These are phyloP conservation scores for Suillus hirtellus DNA, from an alignment of 768 basidiomycete genomes.

Conservation along the genomic window DNA sequence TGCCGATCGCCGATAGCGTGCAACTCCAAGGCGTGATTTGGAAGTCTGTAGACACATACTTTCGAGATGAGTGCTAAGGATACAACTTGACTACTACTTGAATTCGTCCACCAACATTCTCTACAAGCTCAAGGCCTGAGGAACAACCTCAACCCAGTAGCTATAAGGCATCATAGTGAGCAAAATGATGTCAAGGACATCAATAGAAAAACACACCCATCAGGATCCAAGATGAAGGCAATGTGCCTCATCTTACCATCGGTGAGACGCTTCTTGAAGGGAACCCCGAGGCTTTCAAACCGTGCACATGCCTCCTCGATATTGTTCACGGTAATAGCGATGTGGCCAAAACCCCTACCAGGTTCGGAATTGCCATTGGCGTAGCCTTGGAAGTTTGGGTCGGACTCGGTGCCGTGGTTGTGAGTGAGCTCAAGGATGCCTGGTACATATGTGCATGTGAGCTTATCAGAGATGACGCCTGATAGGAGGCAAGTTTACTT, in stretches of 20 bases:
- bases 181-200: background rate
- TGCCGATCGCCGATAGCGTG: background rate
- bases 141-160: slow-evolving; percentile 64
- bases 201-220: slow-evolving; percentile 50
- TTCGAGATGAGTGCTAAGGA: background rate
- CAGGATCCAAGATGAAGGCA: slow-evolving; percentile 84
- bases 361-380: slow-evolving; percentile 84
- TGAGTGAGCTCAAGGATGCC: slow-evolving; percentile 83
- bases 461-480: background rate
- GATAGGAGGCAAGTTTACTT: slow-evolving; percentile 32
- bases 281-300: slow-evolving; percentile 77
- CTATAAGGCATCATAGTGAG: slow-evolving; percentile 28
- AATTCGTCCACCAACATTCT: background rate
- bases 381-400: slow-evolving; percentile 79
- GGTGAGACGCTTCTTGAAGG: slow-evolving; percentile 82
- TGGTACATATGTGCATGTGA: slow-evolving; percentile 25
- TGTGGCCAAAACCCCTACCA: slow-evolving; percentile 80
- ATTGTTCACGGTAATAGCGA: slow-evolving; percentile 82
- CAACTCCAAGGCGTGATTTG: background rate
- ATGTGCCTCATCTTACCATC: slow-evolving; percentile 88
- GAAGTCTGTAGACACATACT: background rate
- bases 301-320: slow-evolving; percentile 81
- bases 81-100: slow-evolving; percentile 1
- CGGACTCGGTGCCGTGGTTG: slow-evolving; percentile 88
- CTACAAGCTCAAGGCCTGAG: slow-evolving; percentile 30